Evolutionary conservation across 2,329 filamentous ascomycete genomes (phyloP), one percentile per base, ranked within the genome.

Genomic region (Colletotrichum sp.): DNA sequence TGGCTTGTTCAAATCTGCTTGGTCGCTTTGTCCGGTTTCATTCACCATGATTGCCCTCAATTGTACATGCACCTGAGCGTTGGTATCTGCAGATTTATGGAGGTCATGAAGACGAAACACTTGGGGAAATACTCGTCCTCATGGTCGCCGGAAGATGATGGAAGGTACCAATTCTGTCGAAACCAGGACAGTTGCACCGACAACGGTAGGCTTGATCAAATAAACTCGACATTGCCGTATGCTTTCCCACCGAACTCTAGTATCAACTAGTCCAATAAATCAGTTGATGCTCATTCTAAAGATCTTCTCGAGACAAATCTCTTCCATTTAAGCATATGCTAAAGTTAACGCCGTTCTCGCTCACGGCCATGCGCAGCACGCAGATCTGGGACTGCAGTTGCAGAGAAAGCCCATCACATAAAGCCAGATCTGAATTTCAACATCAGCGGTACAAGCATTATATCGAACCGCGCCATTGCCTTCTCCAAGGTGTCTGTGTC

Each of bases 401-500:
- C 11, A 49, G 9, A 49, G 39, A 12, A n/a, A n/a, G n/a, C 19
- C 39, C 5, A 49, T 49, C n/a, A 25, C 44, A 22, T 52, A 12
- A 52, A 52, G 4, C 11, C 44, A 52, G n/a, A 52, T 22, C 44
- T 52, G n/a, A 52, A n/a, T 13, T 22, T 22, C 44, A 52, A 52
- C 2, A 8, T 22, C 12, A 25, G 1, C 44, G 2, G 44, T 2
- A 22, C 11, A 52, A 52, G n/a, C 11, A 22, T 52, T 8, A 8
- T 0, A 2, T 22, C 44, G 6, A 2, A 0, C 13, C 44, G n/a
- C n/a, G 12, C 44, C n/a, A 52, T 1, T 52, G n/a, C 5, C 44
- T 25, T 52, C 11, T 52, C 44, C 6, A 5, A 25, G 44, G 6
- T 52, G 44, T 5, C n/a, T 1, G 44, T 52, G 44, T 52, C 44